Evolutionary conservation across 768 basidiomycete genomes (phyloP).

Genomic region (Chalciporus chontae): DNA sequence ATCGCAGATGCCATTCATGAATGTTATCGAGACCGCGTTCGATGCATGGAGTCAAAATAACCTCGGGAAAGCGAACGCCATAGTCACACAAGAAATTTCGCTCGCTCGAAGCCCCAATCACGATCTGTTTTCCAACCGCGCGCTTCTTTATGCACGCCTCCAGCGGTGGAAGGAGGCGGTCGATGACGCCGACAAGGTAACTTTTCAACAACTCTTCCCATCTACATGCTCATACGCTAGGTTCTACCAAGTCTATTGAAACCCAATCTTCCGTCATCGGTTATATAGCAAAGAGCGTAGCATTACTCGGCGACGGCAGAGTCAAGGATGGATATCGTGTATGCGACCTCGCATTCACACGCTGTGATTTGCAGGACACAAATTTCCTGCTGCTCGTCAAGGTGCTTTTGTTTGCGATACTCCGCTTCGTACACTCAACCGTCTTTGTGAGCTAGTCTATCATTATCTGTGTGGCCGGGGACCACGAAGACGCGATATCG

Average conservation of each 20-base stretch:
- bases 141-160: constrained; percentile 10
- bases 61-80: too few species aligned
- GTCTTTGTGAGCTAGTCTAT: not conserved
- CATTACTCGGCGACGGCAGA: constrained; percentile 8
- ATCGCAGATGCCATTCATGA: too few species aligned
- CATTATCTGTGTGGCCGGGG: not conserved
- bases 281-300: constrained; percentile 14
- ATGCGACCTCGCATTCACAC: constrained; percentile 13
- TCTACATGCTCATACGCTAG: too few species aligned
- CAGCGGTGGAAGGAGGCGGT: constrained; percentile 4
- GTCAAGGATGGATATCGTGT: constrained; percentile 16
- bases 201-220: too few species aligned
- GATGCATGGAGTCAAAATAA: too few species aligned
- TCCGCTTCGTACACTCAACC: too few species aligned
- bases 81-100: too few species aligned
- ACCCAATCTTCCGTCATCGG: constrained; percentile 12
- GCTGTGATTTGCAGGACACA: constrained; percentile 3
- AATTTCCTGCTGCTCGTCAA: constrained; percentile 15
- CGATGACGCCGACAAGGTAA: constrained; percentile 8
- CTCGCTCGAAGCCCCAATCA: not conserved
- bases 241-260: not conserved
- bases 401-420: not conserved
- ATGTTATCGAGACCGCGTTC: too few species aligned
- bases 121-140: constrained; percentile 6
- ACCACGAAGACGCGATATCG: constrained; percentile 3